Evolutionary conservation across 2,329 filamentous ascomycete species (phyloP).

Genomic region (Neodidymelliopsis sp.): DNA sequence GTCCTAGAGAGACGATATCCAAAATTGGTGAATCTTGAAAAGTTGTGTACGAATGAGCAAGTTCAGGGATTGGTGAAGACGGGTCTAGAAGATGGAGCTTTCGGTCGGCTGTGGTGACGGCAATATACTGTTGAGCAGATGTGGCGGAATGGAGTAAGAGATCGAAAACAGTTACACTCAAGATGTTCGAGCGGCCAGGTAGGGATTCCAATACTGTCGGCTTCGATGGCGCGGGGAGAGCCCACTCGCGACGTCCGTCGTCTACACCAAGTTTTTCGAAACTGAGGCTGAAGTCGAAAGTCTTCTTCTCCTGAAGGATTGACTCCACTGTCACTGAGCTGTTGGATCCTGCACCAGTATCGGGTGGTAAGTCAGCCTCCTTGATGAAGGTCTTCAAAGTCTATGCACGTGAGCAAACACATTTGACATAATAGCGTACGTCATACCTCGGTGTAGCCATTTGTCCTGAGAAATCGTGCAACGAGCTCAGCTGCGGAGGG

Average conservation of each 20-base stretch:
- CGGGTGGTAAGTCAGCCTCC: conserved; percentile 62
- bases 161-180: conserved; percentile 56
- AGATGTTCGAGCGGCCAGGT: conserved; percentile 61
- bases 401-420: conserved; percentile 41
- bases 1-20: conserved; percentile 55
- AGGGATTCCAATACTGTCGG: conserved; percentile 53
- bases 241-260: conserved; percentile 56
- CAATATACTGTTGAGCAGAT: conserved; percentile 34
- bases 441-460: conserved; percentile 51
- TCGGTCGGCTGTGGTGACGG: conserved; percentile 49
- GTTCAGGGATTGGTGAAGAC: conserved; percentile 36
- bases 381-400: conserved; percentile 65
- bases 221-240: conserved; percentile 54
- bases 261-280: conserved; percentile 63
- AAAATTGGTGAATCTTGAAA: conserved; percentile 63
- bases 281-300: conserved; percentile 62
- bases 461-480: conserved; percentile 51
- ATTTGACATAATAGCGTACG: conserved; percentile 16
- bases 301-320: conserved; percentile 67
- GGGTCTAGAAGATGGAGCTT: conserved; percentile 57
- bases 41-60: conserved; percentile 48
- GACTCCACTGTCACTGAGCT: conserved; percentile 64
- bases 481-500: conserved; percentile 52
- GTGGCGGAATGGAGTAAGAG: conserved; percentile 34
- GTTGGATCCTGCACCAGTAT: conserved; percentile 55